Conservation (phyloP, 164 flowering plant species). For the Piper longum region DNA sequence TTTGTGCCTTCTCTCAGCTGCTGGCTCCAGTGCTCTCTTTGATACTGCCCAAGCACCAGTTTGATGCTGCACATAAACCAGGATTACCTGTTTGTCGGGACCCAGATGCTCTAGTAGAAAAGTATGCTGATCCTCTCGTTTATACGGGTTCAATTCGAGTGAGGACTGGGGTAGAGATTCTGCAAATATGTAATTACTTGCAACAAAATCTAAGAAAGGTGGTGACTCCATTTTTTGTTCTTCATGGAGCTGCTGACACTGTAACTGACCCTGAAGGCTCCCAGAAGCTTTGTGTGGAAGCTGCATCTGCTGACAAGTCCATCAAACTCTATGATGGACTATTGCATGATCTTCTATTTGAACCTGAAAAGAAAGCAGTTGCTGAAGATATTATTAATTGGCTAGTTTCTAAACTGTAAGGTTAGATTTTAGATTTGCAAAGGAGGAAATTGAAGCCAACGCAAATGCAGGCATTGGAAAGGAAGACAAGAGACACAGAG, state of each 20-base stretch:
- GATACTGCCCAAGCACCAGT: conserved; percentile 51
- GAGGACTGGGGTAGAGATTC: conserved; percentile 72
- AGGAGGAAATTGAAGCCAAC: too few relatives aligned
- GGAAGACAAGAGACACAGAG: too few relatives aligned
- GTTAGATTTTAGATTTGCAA: neutral
- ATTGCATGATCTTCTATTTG: conserved; percentile 76
- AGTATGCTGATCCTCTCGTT: conserved; percentile 85
- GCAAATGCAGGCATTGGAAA: too few relatives aligned
- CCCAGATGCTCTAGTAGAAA: conserved; percentile 58
- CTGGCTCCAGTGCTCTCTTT: conserved; percentile 69
- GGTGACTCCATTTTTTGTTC: conserved; percentile 59
- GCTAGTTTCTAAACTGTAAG: conserved; percentile 35
- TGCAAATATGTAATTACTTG: conserved; percentile 45
- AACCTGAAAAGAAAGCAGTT: conserved; percentile 55
- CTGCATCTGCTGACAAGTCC: conserved; percentile 61
- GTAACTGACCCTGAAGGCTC: conserved; percentile 78
- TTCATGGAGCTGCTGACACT: conserved; percentile 74
- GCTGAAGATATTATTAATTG: conserved; percentile 45
- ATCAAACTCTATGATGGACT: conserved; percentile 58
- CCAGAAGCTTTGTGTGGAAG: conserved; percentile 43
- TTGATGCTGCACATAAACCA: conserved; percentile 51
- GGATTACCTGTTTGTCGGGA: conserved; percentile 60
- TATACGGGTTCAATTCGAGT: conserved; percentile 71
- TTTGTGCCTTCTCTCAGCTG: conserved; percentile 19
- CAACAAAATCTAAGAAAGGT: conserved; percentile 42